Percentiles rank a stretch among this genome's conserved stretches.
These are phyloP conservation scores for Ligustrum vulgare DNA, from an alignment of 257 asterid genomes.

Conservation along the genomic window DNA sequence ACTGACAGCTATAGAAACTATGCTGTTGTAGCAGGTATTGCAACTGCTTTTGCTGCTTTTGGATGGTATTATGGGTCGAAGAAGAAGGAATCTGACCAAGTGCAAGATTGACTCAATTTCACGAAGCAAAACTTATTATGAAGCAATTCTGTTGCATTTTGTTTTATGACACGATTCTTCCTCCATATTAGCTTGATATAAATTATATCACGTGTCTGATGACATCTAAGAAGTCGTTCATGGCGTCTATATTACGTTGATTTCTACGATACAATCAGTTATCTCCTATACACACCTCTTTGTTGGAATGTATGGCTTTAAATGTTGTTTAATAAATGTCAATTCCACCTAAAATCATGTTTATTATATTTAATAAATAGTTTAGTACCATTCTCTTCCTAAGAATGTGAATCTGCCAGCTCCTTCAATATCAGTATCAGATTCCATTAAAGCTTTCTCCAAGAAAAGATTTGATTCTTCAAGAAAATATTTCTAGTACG, in stretches of 20 bases:
- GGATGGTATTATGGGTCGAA: conserved; percentile 74
- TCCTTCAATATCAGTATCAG: conserved; percentile 43
- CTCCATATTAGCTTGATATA: background rate
- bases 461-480: conserved; percentile 34
- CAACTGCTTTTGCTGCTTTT: conserved; percentile 53
- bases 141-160: background rate
- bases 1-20: conserved; percentile 68
- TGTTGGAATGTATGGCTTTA: background rate
- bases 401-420: conserved; percentile 50
- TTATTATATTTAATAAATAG: no score
- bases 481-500: no score
- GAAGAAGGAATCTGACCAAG: conserved; percentile 59
- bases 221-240: background rate
- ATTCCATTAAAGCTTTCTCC: conserved; percentile 38
- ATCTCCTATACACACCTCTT: background rate
- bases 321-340: no score
- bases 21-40: conserved; percentile 71
- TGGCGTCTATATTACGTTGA: background rate
- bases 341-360: no score
- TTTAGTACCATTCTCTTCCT: background rate
- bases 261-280: background rate
- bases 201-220: background rate
- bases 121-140: conserved; percentile 12
- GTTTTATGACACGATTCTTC: background rate
- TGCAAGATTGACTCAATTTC: conserved; percentile 49